Evolutionary conservation across 2,329 filamentous ascomycete genomes (phyloP).

Genomic region (Alternaria burnsii): DNA sequence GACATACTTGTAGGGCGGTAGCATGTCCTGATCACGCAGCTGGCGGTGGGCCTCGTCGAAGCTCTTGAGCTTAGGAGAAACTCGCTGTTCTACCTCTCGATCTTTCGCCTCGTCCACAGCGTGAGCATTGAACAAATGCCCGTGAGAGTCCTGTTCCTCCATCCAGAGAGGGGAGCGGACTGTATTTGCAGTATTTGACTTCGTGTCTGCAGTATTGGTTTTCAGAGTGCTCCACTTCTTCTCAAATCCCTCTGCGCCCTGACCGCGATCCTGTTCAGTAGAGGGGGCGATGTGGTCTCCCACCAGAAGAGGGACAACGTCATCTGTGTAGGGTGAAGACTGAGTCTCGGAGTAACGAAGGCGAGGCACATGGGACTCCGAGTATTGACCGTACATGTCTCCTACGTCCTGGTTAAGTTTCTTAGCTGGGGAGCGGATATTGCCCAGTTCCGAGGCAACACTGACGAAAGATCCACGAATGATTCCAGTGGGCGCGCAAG

Average conservation of each 20-base stretch:
- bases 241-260: neutral
- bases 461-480: neutral
- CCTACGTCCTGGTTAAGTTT: neutral
- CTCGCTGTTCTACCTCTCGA: neutral
- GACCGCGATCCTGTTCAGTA: neutral
- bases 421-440: neutral
- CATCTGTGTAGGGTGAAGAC: neutral
- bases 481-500: neutral
- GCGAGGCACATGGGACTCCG: neutral
- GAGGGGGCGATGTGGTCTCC: neutral
- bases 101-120: neutral
- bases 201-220: neutral
- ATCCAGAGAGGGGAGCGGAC: neutral
- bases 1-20: neutral
- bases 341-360: neutral
- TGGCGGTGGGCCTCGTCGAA: neutral
- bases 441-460: neutral
- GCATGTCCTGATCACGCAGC: neutral
- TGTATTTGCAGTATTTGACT: neutral
- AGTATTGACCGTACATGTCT: neutral
- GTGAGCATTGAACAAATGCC: neutral
- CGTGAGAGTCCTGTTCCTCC: neutral
- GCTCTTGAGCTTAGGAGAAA: constrained; percentile 6
- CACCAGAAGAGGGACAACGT: neutral
- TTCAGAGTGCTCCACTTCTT: constrained; percentile 5